phyloP scores from a whole-genome alignment of 495 filamentous ascomycete genomes.

The Aspergillus haitiensis region DNA sequence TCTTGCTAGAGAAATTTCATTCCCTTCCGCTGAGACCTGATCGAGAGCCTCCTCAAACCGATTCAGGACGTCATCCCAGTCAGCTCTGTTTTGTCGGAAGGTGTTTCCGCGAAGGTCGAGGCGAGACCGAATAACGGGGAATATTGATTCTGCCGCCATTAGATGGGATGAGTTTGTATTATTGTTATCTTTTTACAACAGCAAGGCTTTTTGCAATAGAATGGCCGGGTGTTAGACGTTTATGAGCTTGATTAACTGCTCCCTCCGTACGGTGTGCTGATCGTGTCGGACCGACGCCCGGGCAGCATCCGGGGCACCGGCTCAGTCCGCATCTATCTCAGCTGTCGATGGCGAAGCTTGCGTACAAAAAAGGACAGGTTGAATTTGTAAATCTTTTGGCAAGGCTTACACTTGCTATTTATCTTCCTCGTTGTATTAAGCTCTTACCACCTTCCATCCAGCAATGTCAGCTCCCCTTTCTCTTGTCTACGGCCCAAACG shows the following conservation, averaged over 20 bases:
- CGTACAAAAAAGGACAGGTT: too few relatives aligned
- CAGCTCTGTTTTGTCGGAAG: constrained; percentile 23
- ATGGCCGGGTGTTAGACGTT: too few relatives aligned
- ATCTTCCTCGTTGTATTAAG: not conserved
- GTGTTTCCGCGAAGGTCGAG: constrained; percentile 21
- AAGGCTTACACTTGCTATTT: not conserved
- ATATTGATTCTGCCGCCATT: constrained; percentile 23
- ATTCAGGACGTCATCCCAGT: constrained; percentile 23
- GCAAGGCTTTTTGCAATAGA: too few relatives aligned
- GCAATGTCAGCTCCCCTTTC: constrained; percentile 14
- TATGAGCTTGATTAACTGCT: too few relatives aligned
- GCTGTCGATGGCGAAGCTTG: too few relatives aligned
- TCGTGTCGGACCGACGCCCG: too few relatives aligned
- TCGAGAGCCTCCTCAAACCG: constrained; percentile 24
- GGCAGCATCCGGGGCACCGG: too few relatives aligned
- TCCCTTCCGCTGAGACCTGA: constrained; percentile 24
- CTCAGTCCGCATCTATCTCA: too few relatives aligned
- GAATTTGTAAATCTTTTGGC: too few relatives aligned
- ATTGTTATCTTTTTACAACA: too few relatives aligned
- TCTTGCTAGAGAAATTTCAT: constrained; percentile 23
- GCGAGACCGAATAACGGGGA: constrained; percentile 16
- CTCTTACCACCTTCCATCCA: not conserved
- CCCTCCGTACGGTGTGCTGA: too few relatives aligned
- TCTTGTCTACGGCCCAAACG: constrained; percentile 21
- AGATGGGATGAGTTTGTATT: too few relatives aligned